A percentile compares a stretch with the other conserved stretches of the same genome.
phyloP scores from a whole-genome alignment of 2,329 filamentous ascomycete genomes.

The Phialophora chinensis region DNA sequence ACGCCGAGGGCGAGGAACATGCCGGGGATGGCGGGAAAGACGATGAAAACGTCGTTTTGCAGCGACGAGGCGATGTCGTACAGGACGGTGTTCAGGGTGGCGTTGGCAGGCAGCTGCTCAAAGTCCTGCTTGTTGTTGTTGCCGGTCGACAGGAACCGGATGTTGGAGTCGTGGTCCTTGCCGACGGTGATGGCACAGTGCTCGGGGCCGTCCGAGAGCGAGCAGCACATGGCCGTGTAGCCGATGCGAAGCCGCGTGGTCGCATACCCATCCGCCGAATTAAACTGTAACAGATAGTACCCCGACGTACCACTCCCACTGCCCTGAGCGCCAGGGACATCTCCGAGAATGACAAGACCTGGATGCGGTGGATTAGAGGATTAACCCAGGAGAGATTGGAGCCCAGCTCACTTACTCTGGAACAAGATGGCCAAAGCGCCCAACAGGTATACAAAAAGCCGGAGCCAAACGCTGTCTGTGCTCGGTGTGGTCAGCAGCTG shows the following conservation, averaged over 20 bases:
- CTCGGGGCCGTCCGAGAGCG: conserved; percentile 15
- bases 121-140: not conserved
- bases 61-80: not conserved
- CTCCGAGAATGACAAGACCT: not conserved
- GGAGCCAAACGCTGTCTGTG: not conserved
- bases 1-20: conserved; percentile 18
- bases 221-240: conserved; percentile 22
- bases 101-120: not conserved
- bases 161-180: conserved; percentile 6
- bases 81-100: not conserved
- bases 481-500: not conserved
- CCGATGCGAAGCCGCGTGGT: conserved; percentile 18
- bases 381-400: no score
- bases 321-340: not conserved
- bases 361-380: not conserved
- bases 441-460: not conserved
- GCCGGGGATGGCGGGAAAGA: conserved; percentile 20
- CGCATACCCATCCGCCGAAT: conserved; percentile 3
- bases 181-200: conserved; percentile 26
- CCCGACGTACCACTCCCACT: not conserved
- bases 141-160: not conserved
- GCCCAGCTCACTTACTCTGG: not conserved
- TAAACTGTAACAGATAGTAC: not conserved
- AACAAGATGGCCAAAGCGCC: not conserved
- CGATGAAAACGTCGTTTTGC: conserved; percentile 22